These are phyloP conservation scores for Cubamyces sp. DNA, from an alignment of 768 basidiomycete genomes.

Conservation along the genomic window DNA sequence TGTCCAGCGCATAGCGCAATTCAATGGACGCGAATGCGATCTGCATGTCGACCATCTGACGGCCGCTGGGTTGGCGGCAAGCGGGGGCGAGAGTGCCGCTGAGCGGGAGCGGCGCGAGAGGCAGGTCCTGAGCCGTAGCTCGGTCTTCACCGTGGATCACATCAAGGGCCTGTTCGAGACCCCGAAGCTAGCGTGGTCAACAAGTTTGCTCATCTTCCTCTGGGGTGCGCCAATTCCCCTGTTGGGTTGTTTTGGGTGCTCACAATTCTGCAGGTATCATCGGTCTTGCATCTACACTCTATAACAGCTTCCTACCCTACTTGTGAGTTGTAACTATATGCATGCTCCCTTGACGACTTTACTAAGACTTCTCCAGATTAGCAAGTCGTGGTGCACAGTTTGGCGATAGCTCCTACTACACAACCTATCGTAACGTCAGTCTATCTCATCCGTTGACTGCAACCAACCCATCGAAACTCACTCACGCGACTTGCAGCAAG, in stretches of 20 bases:
- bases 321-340: conserved; percentile 29
- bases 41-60: conserved; percentile 51
- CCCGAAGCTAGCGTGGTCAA: conserved; percentile 65
- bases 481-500: conserved; percentile 50
- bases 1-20: conserved; percentile 52
- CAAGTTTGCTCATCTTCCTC: conserved; percentile 55
- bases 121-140: conserved; percentile 44
- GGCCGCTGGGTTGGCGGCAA: conserved; percentile 35
- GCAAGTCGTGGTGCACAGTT: conserved; percentile 40
- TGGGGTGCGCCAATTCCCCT: conserved; percentile 38
- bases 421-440: conserved; percentile 42
- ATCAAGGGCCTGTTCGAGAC: conserved; percentile 67
- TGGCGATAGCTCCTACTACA: conserved; percentile 40
- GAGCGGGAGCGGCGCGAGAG: neutral
- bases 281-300: conserved; percentile 41
- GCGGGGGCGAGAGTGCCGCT: conserved; percentile 15
- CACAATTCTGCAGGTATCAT: conserved; percentile 34
- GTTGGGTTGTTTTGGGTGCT: neutral
- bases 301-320: conserved; percentile 43
- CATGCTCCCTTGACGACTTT: neutral
- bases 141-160: conserved; percentile 45
- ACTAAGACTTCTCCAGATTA: conserved; percentile 30
- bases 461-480: neutral
- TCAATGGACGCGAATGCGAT: conserved; percentile 47
- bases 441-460: neutral